A percentile compares a stretch with the other conserved stretches of the same genome.
phyloP scores from a whole-genome alignment of 495 filamentous ascomycete genomes.

The Aspergillus cavernicola region DNA sequence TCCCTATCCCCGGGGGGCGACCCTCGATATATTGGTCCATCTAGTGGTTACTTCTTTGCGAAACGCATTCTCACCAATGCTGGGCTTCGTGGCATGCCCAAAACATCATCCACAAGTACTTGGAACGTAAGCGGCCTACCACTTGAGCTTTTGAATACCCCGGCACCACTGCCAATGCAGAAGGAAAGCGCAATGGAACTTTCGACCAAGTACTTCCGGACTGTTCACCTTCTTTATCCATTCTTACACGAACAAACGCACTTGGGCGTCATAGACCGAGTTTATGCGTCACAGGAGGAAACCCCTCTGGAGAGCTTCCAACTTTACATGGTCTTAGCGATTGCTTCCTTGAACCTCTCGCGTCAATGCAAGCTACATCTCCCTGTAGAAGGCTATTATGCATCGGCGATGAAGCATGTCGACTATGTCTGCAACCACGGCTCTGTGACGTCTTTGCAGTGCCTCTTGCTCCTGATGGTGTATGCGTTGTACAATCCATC shows the following conservation, averaged over 20 bases:
- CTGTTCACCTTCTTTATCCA: constrained; percentile 39
- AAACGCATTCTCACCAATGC: constrained; percentile 38
- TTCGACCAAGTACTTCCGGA: constrained; percentile 39
- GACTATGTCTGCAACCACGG: constrained; percentile 35
- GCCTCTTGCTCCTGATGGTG: constrained; percentile 41
- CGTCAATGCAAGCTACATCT: constrained; percentile 37
- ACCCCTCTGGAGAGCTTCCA: constrained; percentile 32
- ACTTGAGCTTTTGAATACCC: constrained; percentile 33
- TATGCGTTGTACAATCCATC: constrained; percentile 46
- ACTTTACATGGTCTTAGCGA: constrained; percentile 45
- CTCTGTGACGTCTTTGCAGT: constrained; percentile 38
- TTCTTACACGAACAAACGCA: constrained; percentile 42
- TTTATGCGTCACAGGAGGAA: constrained; percentile 24
- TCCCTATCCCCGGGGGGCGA: constrained; percentile 34
- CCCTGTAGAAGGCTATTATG: constrained; percentile 42
- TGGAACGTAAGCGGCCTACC: constrained; percentile 21
- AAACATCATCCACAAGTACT: not conserved
- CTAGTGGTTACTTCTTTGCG: constrained; percentile 41
- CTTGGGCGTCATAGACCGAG: constrained; percentile 26
- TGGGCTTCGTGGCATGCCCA: constrained; percentile 21
- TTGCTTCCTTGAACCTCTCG: constrained; percentile 40
- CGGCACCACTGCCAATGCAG: constrained; percentile 30
- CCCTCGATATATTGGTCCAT: constrained; percentile 38
- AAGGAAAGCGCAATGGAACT: constrained; percentile 35
- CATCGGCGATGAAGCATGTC: constrained; percentile 40